Evolutionary conservation across 352 stramenopile genomes (phyloP).

Genomic region (Globisporangium middletonii): DNA sequence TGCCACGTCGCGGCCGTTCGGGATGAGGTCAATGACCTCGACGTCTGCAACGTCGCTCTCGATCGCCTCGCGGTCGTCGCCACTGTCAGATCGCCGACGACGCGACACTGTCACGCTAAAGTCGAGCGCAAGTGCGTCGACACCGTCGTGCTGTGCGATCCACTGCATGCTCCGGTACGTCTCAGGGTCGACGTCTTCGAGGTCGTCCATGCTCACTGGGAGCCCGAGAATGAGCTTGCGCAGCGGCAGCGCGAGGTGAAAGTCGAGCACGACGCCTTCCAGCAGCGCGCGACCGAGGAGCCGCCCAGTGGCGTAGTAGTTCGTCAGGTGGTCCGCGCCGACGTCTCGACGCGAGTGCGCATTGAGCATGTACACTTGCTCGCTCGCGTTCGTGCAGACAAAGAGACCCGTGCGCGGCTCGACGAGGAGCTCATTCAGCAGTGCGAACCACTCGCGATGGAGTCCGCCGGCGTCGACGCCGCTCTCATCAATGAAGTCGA

Average conservation of each 20-base stretch:
- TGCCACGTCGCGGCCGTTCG: slow-evolving; percentile 54
- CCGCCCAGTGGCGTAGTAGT: slow-evolving; percentile 49
- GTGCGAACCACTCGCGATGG: slow-evolving; percentile 91
- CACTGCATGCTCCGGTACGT: slow-evolving; percentile 56
- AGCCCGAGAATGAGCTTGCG: slow-evolving; percentile 97
- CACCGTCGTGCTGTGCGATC: slow-evolving; percentile 53
- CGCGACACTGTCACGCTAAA: slow-evolving; percentile 47
- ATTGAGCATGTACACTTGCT: slow-evolving; percentile 63
- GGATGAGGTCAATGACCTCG: slow-evolving; percentile 50
- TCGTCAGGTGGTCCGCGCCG: slow-evolving; percentile 63
- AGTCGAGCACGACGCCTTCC: slow-evolving; percentile 92
- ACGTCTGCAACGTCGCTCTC: not conserved
- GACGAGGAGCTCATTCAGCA: slow-evolving; percentile 59
- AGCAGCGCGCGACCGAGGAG: slow-evolving; percentile 56
- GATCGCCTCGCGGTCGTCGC: not conserved
- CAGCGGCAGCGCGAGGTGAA: slow-evolving; percentile 92
- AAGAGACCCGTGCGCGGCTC: slow-evolving; percentile 48
- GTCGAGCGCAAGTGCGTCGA: slow-evolving; percentile 48
- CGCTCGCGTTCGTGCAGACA: slow-evolving; percentile 35
- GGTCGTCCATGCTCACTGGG: slow-evolving; percentile 91
- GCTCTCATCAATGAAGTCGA: slow-evolving; percentile 84
- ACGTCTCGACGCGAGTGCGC: slow-evolving; percentile 47
- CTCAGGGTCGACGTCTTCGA: slow-evolving; percentile 81
- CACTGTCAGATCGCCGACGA: not conserved
- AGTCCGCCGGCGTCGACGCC: slow-evolving; percentile 84